phyloP scores from a whole-genome alignment of 352 stramenopile species.

The Phytophthora parvispora region DNA sequence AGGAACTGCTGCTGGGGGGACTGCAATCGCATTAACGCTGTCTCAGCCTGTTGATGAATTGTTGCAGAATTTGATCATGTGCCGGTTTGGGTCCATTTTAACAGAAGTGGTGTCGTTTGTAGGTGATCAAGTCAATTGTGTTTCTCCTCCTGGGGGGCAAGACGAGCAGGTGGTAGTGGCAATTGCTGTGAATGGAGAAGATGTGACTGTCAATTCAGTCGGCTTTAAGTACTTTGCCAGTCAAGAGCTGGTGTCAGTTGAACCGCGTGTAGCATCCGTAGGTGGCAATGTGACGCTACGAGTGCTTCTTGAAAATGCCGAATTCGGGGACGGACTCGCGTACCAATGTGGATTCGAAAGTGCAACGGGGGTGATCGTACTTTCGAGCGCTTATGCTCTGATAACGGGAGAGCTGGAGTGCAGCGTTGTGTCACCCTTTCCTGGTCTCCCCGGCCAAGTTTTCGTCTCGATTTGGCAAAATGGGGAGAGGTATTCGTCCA shows the following conservation, averaged over 20 bases:
- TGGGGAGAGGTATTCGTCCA: constrained; percentile 38
- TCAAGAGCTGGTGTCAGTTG: constrained; percentile 36
- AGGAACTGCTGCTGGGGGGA: constrained; percentile 34
- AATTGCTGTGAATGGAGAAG: constrained; percentile 36
- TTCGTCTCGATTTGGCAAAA: constrained; percentile 46
- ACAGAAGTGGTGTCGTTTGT: constrained; percentile 10
- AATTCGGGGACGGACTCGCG: not conserved
- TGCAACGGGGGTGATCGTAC: not conserved
- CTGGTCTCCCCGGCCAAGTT: not conserved
- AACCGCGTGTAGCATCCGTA: constrained; percentile 26
- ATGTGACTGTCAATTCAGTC: constrained; percentile 15
- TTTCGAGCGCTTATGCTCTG: constrained; percentile 15
- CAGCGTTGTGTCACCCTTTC: not conserved
- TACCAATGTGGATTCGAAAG: constrained; percentile 50
- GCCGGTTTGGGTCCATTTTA: constrained; percentile 38
- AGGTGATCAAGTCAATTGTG: constrained; percentile 28
- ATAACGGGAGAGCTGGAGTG: constrained; percentile 19
- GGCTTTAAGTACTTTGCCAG: constrained; percentile 38
- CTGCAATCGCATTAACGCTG: constrained; percentile 33
- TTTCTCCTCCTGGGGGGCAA: constrained; percentile 13
- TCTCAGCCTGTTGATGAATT: constrained; percentile 17
- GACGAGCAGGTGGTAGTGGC: constrained; percentile 23
- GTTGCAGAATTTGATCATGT: constrained; percentile 18
- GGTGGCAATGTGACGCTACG: constrained; percentile 31
- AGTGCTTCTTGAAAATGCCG: constrained; percentile 20